These are phyloP conservation scores for Leptographium radiaticola DNA, from an alignment of 2,329 filamentous ascomycete genomes.

Conservation along the genomic window DNA sequence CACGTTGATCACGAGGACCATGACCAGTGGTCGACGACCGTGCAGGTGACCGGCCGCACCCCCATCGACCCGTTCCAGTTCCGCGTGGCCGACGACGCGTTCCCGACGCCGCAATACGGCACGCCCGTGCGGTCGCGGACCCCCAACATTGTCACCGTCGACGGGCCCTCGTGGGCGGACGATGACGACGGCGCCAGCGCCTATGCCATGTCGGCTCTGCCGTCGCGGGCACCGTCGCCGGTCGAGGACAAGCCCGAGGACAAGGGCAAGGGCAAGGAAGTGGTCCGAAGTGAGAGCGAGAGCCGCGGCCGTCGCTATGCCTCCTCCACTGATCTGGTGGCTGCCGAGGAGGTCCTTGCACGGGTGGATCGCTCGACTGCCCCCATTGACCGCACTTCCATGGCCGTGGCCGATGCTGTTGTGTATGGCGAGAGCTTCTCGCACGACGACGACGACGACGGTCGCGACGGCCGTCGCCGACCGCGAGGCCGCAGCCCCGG, in stretches of 20 bases:
- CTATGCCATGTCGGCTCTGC: neutral
- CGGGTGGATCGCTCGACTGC: conserved; percentile 34
- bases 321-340: conserved; percentile 33
- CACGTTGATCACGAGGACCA: neutral
- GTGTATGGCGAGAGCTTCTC: conserved; percentile 25
- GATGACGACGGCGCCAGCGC: conserved; percentile 22
- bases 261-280: neutral
- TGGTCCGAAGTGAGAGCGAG: neutral
- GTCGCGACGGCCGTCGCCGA: neutral
- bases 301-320: conserved; percentile 18
- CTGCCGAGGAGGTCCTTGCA: conserved; percentile 30
- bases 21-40: neutral
- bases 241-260: neutral
- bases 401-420: conserved; percentile 32
- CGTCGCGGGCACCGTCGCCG: neutral
- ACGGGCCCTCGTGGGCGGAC: conserved; percentile 10
- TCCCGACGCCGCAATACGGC: conserved; percentile 27
- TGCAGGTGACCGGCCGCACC: neutral
- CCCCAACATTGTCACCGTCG: conserved; percentile 10
- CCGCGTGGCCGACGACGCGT: conserved; percentile 40
- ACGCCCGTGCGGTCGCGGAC: conserved; percentile 30
- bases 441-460: conserved; percentile 15
- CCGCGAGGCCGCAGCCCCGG: conserved; percentile 10
- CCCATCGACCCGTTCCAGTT: conserved; percentile 45
- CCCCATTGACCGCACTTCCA: conserved; percentile 30